Conservation (phyloP, 2,329 filamentous ascomycete species). For the Neonectria ditissima region DNA sequence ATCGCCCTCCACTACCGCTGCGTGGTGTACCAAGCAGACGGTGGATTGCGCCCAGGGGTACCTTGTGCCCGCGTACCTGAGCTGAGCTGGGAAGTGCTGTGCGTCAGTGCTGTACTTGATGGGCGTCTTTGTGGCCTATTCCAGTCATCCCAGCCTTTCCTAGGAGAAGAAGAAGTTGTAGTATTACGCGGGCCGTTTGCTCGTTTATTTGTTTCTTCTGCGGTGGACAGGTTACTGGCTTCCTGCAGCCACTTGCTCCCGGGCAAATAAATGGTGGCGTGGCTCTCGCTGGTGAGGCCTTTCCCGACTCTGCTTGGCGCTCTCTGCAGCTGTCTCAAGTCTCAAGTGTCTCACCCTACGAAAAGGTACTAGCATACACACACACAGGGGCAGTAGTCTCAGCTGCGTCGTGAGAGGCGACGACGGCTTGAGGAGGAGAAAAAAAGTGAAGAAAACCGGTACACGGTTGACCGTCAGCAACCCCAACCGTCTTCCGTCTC, state of each 20-base stretch:
- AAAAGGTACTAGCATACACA: slow-evolving; percentile 18
- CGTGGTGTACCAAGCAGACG: neutral
- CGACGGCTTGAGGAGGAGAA: neutral
- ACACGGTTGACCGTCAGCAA: neutral
- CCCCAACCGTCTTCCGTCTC: neutral
- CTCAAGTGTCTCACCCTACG: slow-evolving; percentile 17
- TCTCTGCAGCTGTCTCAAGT: slow-evolving; percentile 17
- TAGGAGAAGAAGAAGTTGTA: too few relatives aligned
- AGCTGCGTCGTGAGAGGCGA: too few relatives aligned
- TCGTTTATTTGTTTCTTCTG: too few relatives aligned
- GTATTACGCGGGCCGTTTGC: neutral
- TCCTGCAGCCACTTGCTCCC: slow-evolving; percentile 19
- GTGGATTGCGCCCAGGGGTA: slow-evolving; percentile 2
- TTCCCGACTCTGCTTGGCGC: slow-evolving; percentile 27
- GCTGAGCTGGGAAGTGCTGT: neutral
- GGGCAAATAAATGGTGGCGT: slow-evolving; percentile 28
- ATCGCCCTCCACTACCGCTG: neutral
- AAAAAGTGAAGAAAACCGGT: neutral
- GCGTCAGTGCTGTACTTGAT: neutral
- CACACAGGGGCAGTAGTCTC: neutral
- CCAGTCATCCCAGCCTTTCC: neutral
- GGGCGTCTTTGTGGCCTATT: neutral
- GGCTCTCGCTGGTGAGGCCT: slow-evolving; percentile 15
- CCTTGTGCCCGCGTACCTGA: slow-evolving; percentile 7
- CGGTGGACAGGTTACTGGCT: too few relatives aligned